Base-by-base conservation (phyloP, 2,329 filamentous ascomycete species). In the Aspergillus fructus region DNA sequence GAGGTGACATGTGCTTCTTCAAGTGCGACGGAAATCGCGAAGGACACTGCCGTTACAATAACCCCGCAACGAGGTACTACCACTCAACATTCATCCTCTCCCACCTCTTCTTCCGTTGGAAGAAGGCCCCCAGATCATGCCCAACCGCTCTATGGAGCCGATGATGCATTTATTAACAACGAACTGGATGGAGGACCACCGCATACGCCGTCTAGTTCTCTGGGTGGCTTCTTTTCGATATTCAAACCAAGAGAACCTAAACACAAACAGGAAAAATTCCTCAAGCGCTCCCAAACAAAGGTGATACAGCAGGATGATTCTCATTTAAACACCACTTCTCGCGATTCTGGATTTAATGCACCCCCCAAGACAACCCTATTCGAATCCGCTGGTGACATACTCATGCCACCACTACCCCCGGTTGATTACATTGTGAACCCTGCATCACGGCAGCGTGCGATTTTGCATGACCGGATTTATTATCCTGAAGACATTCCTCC, bases 401-500 rank as follows among this genome's bases (percentile, higher is more conserved):
- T 99, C 41, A 96, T 93, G 71, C 94, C 94, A 5, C 93, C 92
- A 48, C 77, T 97, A 34, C 93, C 94, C 15, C 84, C 89, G 0
- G 80, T 85, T 3, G 88, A 92, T 45, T 99, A 91, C 73, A 80
- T 99, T 39, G 84, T 93, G 51, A 89, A 97, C 65, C 93, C 94
- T 7, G 82, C 87, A 1, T 88, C 85, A 50, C 88, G 94, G 15
- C 87, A 91, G 0, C 85, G 91, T 47, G 93, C 93, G 1, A 99
- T 99, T 59, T 97, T 97, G 74, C 94, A 99, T 73, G 94, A 99
- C 72, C 88, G 94, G 11, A 85, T 99, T 15, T 99, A 99, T 70
- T 91, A 96, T 67, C 93, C 94, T 0, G 84, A 89, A 43, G 94
- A 99, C 68, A 97, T 99, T 37, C 94, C 94, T 1, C 86, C 89